Base-by-base conservation (phyloP, 2,329 filamentous ascomycete genomes). In the Phyllosticta citribraziliensis region DNA sequence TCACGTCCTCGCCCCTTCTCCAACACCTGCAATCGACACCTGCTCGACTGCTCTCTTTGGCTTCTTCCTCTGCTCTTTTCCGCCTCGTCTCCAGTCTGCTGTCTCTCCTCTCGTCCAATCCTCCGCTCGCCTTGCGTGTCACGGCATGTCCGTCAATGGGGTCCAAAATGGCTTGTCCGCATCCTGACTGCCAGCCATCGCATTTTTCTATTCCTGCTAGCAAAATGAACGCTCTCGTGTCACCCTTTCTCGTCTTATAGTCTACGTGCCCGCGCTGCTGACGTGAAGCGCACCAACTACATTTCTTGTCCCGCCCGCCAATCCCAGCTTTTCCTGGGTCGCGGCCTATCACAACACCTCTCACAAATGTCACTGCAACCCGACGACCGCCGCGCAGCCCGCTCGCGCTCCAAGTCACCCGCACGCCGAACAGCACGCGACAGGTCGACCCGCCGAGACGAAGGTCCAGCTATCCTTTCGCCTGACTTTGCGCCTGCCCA, bases 401-500 rank as follows among this genome's bases (percentile, higher is more conserved):
- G 77, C 8, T 72, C 72, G 57, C 71, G 76, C 50, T 76, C 74
- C 56, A 77, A 76, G 64, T 79, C 76, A 51, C 73, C 71, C 27
- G 72, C 70, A 24, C 67, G 72, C 56, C 68, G 70, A 19, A 64
- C 71, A 59, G 69, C 68, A 47, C 68, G 68, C 56, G 67, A 70
- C 55, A 68, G 76, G 55, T 76, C 75, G 14, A 55, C 35, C 58
- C 58, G 58, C 20, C 24, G 55, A 40, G 58, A 60, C 40, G 52
- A 60, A 47, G 53, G 52, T 22, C 58, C 52, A 35, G 58, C 58
- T n/a, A n/a, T 47, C 25, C 55, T 60, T 35, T 25, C 58, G 58
- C 24, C 52, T 60, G 53, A 60, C 68, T 30, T 62, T 56, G 52
- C 57, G 58, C 63, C 67, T 58, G 52, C 61, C 63, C 24, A 62